phyloP scores from a whole-genome alignment of 1,139 yeast genomes.

The Suhomyces anneliseae region DNA sequence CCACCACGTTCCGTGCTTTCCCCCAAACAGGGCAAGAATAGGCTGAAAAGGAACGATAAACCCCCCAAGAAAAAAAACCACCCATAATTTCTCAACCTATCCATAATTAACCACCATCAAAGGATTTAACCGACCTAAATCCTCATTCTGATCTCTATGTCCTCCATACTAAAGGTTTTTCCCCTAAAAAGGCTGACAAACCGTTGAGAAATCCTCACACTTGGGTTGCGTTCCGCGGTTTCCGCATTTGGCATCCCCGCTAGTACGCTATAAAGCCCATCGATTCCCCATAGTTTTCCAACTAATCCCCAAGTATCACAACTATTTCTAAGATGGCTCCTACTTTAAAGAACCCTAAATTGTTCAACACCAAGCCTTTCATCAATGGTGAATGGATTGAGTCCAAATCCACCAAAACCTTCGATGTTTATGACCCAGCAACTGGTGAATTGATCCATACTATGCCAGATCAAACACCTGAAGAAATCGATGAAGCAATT shows the following conservation, averaged over 20 bases:
- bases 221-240: background rate
- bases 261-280: background rate
- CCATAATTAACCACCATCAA: too few species aligned
- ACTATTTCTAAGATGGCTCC: constrained; percentile 20
- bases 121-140: too few species aligned
- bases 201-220: background rate
- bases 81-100: too few species aligned
- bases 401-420: constrained; percentile 51
- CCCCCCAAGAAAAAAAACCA: too few species aligned
- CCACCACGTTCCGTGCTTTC: too few species aligned
- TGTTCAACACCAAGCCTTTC: constrained; percentile 58
- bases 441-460: constrained; percentile 56
- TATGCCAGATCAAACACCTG: constrained; percentile 57
- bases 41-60: too few species aligned
- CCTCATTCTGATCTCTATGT: too few species aligned
- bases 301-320: too few species aligned
- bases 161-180: too few species aligned
- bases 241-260: background rate
- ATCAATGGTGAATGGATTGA: constrained; percentile 73
- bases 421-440: constrained; percentile 77
- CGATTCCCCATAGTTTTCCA: background rate
- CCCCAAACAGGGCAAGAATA: too few species aligned
- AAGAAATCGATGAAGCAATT: constrained; percentile 61
- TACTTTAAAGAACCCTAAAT: constrained; percentile 51
- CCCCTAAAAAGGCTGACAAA: too few species aligned